Evolutionary conservation across 2,329 filamentous ascomycete species (phyloP).

Genomic region (Zymoseptoria ardabiliae): DNA sequence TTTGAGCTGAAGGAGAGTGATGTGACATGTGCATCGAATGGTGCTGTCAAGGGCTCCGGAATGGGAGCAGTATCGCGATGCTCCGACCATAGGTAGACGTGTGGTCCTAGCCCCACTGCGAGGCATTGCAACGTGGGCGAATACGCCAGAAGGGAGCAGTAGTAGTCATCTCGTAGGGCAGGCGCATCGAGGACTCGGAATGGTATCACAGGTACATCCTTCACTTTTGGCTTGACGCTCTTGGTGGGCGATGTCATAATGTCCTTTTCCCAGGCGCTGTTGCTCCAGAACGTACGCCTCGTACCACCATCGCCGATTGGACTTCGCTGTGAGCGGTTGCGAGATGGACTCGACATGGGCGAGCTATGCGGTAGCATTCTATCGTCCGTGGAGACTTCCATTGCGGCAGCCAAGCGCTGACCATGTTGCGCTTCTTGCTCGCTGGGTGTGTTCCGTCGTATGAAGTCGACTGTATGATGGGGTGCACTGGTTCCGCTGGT

Average conservation of each 20-base stretch:
- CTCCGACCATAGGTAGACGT: slow-evolving; percentile 88
- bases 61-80: slow-evolving; percentile 41
- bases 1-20: slow-evolving; percentile 84
- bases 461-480: slow-evolving; percentile 51
- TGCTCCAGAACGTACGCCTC: slow-evolving; percentile 13
- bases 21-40: slow-evolving; percentile 56
- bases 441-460: slow-evolving; percentile 31
- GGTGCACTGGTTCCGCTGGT: slow-evolving; percentile 67
- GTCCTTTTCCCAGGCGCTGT: slow-evolving; percentile 18
- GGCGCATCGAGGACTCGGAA: slow-evolving; percentile 72
- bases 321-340: slow-evolving; percentile 2
- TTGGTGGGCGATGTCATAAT: slow-evolving; percentile 6
- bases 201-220: slow-evolving; percentile 25
- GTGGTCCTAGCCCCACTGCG: slow-evolving; percentile 71
- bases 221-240: slow-evolving; percentile 12
- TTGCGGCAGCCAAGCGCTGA: slow-evolving; percentile 66
- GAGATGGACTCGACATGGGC: slow-evolving; percentile 7
- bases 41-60: slow-evolving; percentile 47
- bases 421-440: slow-evolving; percentile 50
- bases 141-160: slow-evolving; percentile 86
- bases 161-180: slow-evolving; percentile 86
- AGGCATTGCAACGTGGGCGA: slow-evolving; percentile 66
- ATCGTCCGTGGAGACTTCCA: slow-evolving; percentile 66
- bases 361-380: slow-evolving; percentile 52
- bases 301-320: slow-evolving; percentile 6